phyloP scores from a whole-genome alignment of 768 basidiomycete species.

The Terana coerulea region DNA sequence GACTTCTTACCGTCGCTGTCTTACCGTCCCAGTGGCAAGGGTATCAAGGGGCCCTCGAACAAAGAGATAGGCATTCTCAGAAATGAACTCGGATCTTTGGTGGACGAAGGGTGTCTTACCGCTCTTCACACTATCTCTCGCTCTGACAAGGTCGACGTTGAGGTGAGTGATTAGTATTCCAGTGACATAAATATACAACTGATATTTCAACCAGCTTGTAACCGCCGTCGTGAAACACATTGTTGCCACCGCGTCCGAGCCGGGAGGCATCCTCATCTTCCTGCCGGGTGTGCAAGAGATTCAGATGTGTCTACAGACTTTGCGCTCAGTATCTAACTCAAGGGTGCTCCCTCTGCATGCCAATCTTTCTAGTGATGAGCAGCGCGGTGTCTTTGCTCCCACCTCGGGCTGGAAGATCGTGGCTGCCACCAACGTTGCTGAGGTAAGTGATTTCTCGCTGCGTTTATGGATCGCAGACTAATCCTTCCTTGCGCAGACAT shows the following conservation, averaged over 20 bases:
- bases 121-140: slow-evolving; percentile 59
- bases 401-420: slow-evolving; percentile 77
- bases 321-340: slow-evolving; percentile 36
- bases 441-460: slow-evolving; percentile 41
- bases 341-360: slow-evolving; percentile 80
- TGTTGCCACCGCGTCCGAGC: slow-evolving; percentile 39
- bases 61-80: slow-evolving; percentile 45
- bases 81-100: slow-evolving; percentile 41
- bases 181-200: neutral
- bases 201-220: slow-evolving; percentile 46
- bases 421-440: slow-evolving; percentile 88
- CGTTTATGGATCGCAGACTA: neutral
- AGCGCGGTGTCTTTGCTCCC: slow-evolving; percentile 67
- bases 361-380: slow-evolving; percentile 82
- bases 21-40: slow-evolving; percentile 48
- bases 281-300: slow-evolving; percentile 90
- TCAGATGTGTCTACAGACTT: slow-evolving; percentile 64
- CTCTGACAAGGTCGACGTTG: slow-evolving; percentile 69
- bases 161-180: slow-evolving; percentile 51
- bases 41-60: slow-evolving; percentile 24
- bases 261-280: slow-evolving; percentile 80
- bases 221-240: slow-evolving; percentile 65
- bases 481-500: slow-evolving; percentile 59
- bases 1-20: slow-evolving; percentile 59
- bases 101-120: slow-evolving; percentile 46